Conservation (phyloP, 768 basidiomycete species). For the Kwoniella europaea region DNA sequence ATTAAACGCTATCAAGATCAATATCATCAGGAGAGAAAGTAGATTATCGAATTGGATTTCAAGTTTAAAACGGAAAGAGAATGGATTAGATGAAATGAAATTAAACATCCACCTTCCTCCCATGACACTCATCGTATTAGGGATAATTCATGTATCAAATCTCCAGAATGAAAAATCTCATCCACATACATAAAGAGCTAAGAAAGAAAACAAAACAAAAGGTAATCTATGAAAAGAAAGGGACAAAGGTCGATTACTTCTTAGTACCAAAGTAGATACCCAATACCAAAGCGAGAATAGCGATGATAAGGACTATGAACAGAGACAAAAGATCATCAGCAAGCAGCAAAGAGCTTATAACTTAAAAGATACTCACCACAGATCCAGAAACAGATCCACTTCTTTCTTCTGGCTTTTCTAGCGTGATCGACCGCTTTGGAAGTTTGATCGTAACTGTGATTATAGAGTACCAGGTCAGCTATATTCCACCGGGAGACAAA, state of each 20-base stretch:
- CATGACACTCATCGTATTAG: no score
- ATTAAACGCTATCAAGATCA: no score
- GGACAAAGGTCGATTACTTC: not conserved
- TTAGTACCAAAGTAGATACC: constrained; percentile 44
- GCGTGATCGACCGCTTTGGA: constrained; percentile 86
- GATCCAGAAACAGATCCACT: constrained; percentile 87
- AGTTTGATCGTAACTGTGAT: constrained; percentile 73
- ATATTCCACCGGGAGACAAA: not conserved
- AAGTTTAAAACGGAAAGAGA: no score
- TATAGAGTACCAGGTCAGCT: not conserved
- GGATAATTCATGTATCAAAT: no score
- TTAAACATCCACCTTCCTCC: no score
- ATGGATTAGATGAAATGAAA: no score
- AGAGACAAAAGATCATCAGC: constrained; percentile 7
- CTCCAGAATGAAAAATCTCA: no score
- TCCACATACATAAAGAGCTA: no score
- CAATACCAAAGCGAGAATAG: constrained; percentile 40
- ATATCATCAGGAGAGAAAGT: no score
- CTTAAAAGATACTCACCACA: constrained; percentile 35
- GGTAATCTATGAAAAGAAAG: not conserved
- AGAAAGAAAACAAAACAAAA: not conserved
- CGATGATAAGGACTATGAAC: constrained; percentile 38
- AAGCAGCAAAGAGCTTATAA: not conserved
- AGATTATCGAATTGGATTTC: no score
- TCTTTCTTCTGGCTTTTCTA: constrained; percentile 86